Evolutionary conservation across 108 stramenopile species (phyloP).

Genomic region (Hondaea fermentalgiana): DNA sequence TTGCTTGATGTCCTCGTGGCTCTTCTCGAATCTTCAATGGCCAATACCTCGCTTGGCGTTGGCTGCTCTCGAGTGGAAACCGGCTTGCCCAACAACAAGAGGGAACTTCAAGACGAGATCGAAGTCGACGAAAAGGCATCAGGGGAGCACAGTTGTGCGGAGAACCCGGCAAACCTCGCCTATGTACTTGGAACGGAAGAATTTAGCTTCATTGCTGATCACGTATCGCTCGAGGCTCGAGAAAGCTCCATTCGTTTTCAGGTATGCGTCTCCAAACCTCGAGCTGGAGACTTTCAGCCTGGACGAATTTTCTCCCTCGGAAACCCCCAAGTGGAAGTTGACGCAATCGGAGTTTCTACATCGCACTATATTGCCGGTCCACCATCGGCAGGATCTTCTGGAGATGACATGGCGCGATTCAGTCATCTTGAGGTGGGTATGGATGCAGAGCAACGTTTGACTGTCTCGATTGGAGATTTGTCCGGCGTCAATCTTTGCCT

Average conservation of each 20-base stretch:
- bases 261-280: background rate
- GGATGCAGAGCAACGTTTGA: background rate
- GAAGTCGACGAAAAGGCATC: too few species aligned
- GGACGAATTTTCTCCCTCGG: background rate
- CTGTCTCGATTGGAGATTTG: background rate
- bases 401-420: background rate
- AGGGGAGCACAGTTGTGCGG: too few species aligned
- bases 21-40: background rate
- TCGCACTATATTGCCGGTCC: constrained; percentile 7
- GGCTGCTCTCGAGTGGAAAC: too few species aligned
- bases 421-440: background rate
- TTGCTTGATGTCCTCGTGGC: background rate
- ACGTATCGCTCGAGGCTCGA: background rate
- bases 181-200: background rate
- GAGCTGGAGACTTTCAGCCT: background rate
- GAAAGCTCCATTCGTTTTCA: background rate
- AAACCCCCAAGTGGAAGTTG: background rate
- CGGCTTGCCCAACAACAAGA: too few species aligned
- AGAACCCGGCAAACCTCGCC: background rate
- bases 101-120: too few species aligned
- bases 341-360: background rate
- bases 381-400: background rate
- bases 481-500: background rate
- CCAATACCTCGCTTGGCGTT: background rate
- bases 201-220: background rate